Conservation (phyloP, 2,329 filamentous ascomycete species). For the Cryphonectria radicalis region DNA sequence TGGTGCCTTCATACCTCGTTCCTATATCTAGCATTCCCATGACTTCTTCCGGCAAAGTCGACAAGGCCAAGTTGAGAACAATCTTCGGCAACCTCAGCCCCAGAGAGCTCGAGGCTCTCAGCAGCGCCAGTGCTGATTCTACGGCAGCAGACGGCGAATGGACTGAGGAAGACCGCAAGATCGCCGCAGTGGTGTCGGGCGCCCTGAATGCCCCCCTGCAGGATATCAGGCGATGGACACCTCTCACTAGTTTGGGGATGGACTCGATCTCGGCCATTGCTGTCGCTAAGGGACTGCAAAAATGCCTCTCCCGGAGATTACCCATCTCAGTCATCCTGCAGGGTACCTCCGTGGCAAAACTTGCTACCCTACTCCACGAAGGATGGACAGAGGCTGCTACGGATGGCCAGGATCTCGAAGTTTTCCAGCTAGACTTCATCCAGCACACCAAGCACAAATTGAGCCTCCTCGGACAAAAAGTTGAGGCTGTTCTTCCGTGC, state of each 20-base stretch:
- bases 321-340: slow-evolving; percentile 73
- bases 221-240: slow-evolving; percentile 65
- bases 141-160: slow-evolving; percentile 47
- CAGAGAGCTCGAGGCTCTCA: slow-evolving; percentile 44
- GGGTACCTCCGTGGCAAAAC: slow-evolving; percentile 65
- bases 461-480: slow-evolving; percentile 36
- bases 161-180: slow-evolving; percentile 57
- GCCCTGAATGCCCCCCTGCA: slow-evolving; percentile 50
- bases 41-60: slow-evolving; percentile 75
- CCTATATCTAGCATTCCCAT: slow-evolving; percentile 71
- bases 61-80: slow-evolving; percentile 58
- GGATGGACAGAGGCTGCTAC: background rate
- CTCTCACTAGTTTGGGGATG: slow-evolving; percentile 77
- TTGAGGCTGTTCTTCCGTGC: slow-evolving; percentile 72
- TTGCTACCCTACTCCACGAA: slow-evolving; percentile 48
- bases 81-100: slow-evolving; percentile 52
- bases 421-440: slow-evolving; percentile 38
- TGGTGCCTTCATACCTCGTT: slow-evolving; percentile 77
- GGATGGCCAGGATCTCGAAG: slow-evolving; percentile 11
- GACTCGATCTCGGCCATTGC: slow-evolving; percentile 84
- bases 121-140: slow-evolving; percentile 30
- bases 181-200: slow-evolving; percentile 60
- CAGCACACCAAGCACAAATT: slow-evolving; percentile 40
- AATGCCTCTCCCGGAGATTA: slow-evolving; percentile 50
- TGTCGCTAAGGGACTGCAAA: slow-evolving; percentile 62